Evolutionary conservation across 129 eudicot species (phyloP), one percentile per base, ranked within the genome.

Genomic region (Gnaphalium uliginosum): DNA sequence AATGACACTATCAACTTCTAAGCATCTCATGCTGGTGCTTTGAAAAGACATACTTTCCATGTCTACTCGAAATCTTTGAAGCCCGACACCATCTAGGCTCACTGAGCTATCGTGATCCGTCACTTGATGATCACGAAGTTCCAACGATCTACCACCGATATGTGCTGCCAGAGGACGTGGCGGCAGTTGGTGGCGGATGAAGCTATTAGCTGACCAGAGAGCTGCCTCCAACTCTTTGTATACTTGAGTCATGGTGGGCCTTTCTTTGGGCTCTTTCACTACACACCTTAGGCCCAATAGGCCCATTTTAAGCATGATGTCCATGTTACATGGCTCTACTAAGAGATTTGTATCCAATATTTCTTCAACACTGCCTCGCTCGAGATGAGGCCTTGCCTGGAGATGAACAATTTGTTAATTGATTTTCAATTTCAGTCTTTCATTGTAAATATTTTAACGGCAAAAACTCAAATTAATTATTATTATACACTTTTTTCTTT

Each of bases 201-300:
- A 11, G 59, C 64, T 63, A 27, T 83, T 83, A n/a, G 81, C 85
- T 29, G 77, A 53, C 71, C 69, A 57, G 26, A 91, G 88, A 48
- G 88, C 83, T 32, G 94, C 80, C 73, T 91, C 92, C 4, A 91
- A 74, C 70, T 86, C 89, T 75, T 88, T 81, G 83, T 80, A 88
- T 13, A 88, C 97, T 79, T 79, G 89, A 63, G 87, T 86, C 94
- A 86, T 91, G 43, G 94, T 84, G 56, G 97, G 97, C 87, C 94
- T 88, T 71, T 88, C 77, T 87, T 86, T 91, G 33, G 97, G 97
- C 76, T 69, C 87, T 77, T 76, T 81, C n/a, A 81, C 89, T 54
- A 86, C 92, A 76, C 97, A 91, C 64, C 81, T 85, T 53, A 91
- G 82, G 71, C 94, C 92, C 69, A 88, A 80, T 72, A 74, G 83